phyloP scores from a whole-genome alignment of 2,329 filamentous ascomycete genomes.

The Aureobasidium sp. region DNA sequence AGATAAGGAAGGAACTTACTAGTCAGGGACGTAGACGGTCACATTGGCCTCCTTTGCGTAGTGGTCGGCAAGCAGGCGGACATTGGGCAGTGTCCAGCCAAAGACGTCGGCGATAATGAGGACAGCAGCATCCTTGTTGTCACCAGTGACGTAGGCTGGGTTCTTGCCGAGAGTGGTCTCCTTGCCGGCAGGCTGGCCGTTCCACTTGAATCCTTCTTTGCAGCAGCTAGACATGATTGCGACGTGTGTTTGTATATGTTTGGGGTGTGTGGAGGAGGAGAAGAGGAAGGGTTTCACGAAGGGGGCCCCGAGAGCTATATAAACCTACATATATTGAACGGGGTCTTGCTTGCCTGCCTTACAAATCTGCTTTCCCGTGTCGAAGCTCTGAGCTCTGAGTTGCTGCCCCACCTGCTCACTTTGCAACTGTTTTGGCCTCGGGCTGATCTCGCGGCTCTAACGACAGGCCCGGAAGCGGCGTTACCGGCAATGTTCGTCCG shows the following conservation, averaged over 20 bases:
- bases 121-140: constrained; percentile 20
- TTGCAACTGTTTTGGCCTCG: neutral
- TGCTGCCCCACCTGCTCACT: neutral
- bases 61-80: constrained; percentile 38
- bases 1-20: constrained; percentile 14
- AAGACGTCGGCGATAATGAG: constrained; percentile 26
- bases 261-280: neutral
- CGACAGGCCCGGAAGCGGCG: neutral
- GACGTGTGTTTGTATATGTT: neutral
- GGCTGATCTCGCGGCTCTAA: neutral
- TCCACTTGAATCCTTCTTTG: constrained; percentile 21
- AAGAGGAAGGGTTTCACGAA: neutral
- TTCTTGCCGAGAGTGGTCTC: constrained; percentile 16
- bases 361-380: neutral
- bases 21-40: constrained; percentile 36
- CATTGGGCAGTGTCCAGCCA: constrained; percentile 38
- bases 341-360: neutral
- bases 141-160: constrained; percentile 21
- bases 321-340: neutral
- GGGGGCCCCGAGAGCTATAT: neutral
- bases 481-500: neutral
- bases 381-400: neutral
- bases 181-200: constrained; percentile 18
- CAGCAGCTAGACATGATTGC: constrained; percentile 16
- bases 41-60: constrained; percentile 37